Percentiles rank a stretch among this genome's conserved stretches.
These are phyloP conservation scores for Cryptococcus jaspeensis DNA, from an alignment of 1,284 basidiomycete species.

Conservation along the genomic window DNA sequence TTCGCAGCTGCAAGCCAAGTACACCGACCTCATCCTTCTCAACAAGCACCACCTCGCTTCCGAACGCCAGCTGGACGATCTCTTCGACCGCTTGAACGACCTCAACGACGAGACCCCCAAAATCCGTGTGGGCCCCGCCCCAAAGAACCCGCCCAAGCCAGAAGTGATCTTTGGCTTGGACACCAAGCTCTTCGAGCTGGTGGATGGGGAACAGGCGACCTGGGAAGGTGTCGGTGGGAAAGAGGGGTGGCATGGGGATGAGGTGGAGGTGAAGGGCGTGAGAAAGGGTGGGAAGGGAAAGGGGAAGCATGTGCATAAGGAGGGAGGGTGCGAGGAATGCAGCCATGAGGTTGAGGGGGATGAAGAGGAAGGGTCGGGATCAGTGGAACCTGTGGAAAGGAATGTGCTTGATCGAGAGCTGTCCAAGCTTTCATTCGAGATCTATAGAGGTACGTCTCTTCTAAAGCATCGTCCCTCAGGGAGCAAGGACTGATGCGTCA, in stretches of 20 bases:
- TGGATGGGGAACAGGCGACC: slow-evolving; percentile 32
- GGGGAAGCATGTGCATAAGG: slow-evolving; percentile 18
- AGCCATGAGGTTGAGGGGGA: slow-evolving; percentile 5
- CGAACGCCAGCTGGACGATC: slow-evolving; percentile 71
- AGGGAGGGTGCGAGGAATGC: slow-evolving; percentile 3
- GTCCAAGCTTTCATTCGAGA: slow-evolving; percentile 52
- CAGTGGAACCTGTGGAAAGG: slow-evolving; percentile 38
- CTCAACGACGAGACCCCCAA: slow-evolving; percentile 85
- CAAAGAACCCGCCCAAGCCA: slow-evolving; percentile 55
- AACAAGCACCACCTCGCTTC: slow-evolving; percentile 82
- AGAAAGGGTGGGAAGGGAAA: slow-evolving; percentile 53
- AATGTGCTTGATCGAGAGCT: slow-evolving; percentile 38
- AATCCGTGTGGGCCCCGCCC: slow-evolving; percentile 59
- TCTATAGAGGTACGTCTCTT: slow-evolving; percentile 45
- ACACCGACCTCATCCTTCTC: slow-evolving; percentile 83
- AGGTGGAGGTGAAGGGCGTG: slow-evolving; percentile 75
- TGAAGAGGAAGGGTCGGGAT: slow-evolving; percentile 5
- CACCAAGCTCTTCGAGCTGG: slow-evolving; percentile 65
- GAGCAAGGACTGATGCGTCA: not conserved
- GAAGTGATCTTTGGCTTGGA: slow-evolving; percentile 78
- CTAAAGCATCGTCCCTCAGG: not conserved
- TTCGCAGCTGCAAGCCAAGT: slow-evolving; percentile 78
- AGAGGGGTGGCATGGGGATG: slow-evolving; percentile 62
- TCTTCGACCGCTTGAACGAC: slow-evolving; percentile 81
- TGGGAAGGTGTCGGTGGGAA: slow-evolving; percentile 28